Evolutionary conservation across 805 yeast genomes (phyloP), one percentile per base, ranked within the genome.

Genomic region (Candida anglica): DNA sequence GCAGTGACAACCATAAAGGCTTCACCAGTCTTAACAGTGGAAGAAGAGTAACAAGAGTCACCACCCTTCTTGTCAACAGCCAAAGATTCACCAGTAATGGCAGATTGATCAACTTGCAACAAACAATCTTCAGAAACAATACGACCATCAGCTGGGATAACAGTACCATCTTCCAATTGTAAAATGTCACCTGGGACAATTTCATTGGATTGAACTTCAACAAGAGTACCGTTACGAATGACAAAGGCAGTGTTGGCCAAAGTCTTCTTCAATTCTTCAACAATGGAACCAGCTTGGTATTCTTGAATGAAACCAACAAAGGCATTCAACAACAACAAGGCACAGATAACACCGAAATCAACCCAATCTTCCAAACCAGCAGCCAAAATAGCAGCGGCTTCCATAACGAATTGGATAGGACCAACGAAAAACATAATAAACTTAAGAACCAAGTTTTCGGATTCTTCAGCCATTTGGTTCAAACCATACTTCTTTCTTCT

Each of bases 301-400:
- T 88, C 97, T 75, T 88, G 97, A 52, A 86, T 75, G 81, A 88
- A 88, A 78, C 97, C 97, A 64, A 88, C 96, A 55, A 71, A 69
- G 46, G 96, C 96, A 70, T 88, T 88, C 62, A 88, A 78, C 65
- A 81, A 52, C 53, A 88, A 74, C 53, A 88, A 71, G 69, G 83
- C 96, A 67, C 86, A 79, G 62, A 88, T 88, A 63, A 88, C 97
- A 79, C 97, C 96, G 75, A 88, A 88, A 78, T 88, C 96, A 59
- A 88, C 96, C 96, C 96, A 88, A 73, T 89, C 96, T 72, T 86
- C 86, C 55, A 86, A 75, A 81, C 95, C 96, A 48, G 95, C 95
- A 59, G 96, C 95, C 65, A 86, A 73, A 47, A 86, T 77, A 52
- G 96, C 95, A 57, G 96, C 96, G 58, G 91, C 94, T 73, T 86